Evolutionary conservation across 306 rosid species (phyloP).

Genomic region (Oxytropis ochrocephala): DNA sequence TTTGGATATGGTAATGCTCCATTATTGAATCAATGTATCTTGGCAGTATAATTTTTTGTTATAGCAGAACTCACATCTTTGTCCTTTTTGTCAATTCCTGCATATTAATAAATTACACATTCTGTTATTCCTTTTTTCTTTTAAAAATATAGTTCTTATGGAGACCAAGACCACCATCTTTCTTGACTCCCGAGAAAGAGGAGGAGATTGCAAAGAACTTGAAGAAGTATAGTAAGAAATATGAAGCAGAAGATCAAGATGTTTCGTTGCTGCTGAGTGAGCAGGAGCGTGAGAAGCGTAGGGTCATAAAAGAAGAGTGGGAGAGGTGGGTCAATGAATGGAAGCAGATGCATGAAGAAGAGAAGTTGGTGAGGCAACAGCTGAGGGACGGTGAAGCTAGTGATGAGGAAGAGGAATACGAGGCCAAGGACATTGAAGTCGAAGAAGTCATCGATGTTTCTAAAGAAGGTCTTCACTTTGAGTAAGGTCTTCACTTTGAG

Average conservation of each 20-base stretch:
- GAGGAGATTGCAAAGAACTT: slow-evolving; percentile 84
- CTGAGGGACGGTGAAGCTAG: slow-evolving; percentile 81
- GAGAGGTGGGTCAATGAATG: slow-evolving; percentile 70
- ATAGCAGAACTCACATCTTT: neutral
- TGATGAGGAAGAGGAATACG: slow-evolving; percentile 86
- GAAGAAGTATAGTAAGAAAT: slow-evolving; percentile 89
- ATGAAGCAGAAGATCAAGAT: slow-evolving; percentile 87
- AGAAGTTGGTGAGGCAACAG: slow-evolving; percentile 33
- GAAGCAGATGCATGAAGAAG: slow-evolving; percentile 54
- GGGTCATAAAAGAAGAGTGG: slow-evolving; percentile 79
- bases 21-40: slow-evolving; percentile 6
- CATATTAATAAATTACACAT: neutral
- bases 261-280: slow-evolving; percentile 70
- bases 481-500: slow-evolving; percentile 39
- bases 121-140: neutral
- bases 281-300: slow-evolving; percentile 83
- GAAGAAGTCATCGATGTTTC: slow-evolving; percentile 52
- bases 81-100: neutral
- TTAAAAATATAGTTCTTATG: slow-evolving; percentile 53
- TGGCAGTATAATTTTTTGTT: no score
- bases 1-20: no score
- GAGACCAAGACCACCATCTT: slow-evolving; percentile 85
- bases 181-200: slow-evolving; percentile 74
- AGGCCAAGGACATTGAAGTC: slow-evolving; percentile 75
- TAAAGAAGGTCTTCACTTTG: slow-evolving; percentile 59